Base-by-base conservation (phyloP, 192 early-diverging fungal genomes). In the Dissophora globulifera region DNA sequence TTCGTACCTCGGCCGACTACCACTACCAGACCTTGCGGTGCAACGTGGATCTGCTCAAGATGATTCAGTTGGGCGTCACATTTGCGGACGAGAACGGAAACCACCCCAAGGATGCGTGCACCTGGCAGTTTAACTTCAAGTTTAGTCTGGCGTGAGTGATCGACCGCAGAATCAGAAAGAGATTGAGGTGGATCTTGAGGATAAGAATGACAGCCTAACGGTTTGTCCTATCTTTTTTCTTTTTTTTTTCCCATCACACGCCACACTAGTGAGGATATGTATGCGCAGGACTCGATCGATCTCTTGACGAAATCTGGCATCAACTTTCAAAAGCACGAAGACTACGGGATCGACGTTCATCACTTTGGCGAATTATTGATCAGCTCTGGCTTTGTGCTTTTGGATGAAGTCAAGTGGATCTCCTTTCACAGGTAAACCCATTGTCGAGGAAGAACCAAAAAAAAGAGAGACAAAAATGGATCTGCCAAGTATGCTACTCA, bases 121-220 rank as follows among this genome's bases (percentile, higher is more conserved):
- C 95, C 27, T 99, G 96, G 96, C 98, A 99, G 83, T 99, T 99
- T 82, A 98, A 99, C 87, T 99, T 99, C 85, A 95, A 93, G 72
- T 99, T 99, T 74, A 94, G 89, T 69, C 72, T 99, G 48, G 83
- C 79, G 93, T 94, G 78, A 72, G 84, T 69, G 43, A 15, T 32
- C 23, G 16, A 32, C 11, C 13, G 3, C 32, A 19, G 46, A 48
- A 1, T 48, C 8, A 9, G 22, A 9, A 13, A 48, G 19, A 20
- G n/a, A 22, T 22, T 22, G 11, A 20, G 22, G n/a, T 8, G 46
- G 10, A 9, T 9, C 9, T 20, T 48, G 46, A 9, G 46, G 46
- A 48, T 20, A 7, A 20, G 46, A 19, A 20, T 4, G 22, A 0
- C 19, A 8, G 19, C 46, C 46, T n/a, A n/a, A 38, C 13, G 35